Conservation (phyloP, 257 asterid species). For the Asclepias syriaca region DNA sequence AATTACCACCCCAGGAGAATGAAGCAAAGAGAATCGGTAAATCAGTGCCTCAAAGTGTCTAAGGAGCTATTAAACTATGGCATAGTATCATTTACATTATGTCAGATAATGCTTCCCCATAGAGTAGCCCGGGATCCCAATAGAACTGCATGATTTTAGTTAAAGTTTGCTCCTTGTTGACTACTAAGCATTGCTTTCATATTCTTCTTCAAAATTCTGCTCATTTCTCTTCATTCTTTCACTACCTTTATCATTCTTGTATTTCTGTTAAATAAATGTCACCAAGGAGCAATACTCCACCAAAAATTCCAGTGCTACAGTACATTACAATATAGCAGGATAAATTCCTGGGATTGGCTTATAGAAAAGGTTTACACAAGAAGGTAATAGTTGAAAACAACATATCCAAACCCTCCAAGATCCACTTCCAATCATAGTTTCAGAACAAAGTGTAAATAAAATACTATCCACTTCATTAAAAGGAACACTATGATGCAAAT, state of each 20-base stretch:
- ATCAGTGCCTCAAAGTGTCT: background rate
- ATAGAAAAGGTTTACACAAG: background rate
- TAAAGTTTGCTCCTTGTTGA: background rate
- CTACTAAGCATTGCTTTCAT: background rate
- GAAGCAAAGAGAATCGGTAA: background rate
- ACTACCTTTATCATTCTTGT: background rate
- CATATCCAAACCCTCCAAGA: background rate
- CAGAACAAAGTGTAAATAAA: background rate
- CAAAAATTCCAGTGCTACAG: background rate
- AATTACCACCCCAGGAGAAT: background rate
- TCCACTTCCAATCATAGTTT: background rate
- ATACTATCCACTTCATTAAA: background rate
- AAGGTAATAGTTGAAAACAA: background rate
- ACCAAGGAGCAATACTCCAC: background rate
- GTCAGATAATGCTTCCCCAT: background rate
- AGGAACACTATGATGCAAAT: no score
- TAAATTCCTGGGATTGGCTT: background rate
- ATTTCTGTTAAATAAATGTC: background rate
- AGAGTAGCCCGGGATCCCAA: background rate
- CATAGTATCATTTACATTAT: background rate
- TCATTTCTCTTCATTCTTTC: background rate
- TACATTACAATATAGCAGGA: background rate
- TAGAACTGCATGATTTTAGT: background rate
- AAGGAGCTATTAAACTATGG: background rate
- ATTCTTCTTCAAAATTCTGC: background rate